phyloP scores from a whole-genome alignment of 2,329 filamentous ascomycete genomes.

The Nannizziopsis barbatae region DNA sequence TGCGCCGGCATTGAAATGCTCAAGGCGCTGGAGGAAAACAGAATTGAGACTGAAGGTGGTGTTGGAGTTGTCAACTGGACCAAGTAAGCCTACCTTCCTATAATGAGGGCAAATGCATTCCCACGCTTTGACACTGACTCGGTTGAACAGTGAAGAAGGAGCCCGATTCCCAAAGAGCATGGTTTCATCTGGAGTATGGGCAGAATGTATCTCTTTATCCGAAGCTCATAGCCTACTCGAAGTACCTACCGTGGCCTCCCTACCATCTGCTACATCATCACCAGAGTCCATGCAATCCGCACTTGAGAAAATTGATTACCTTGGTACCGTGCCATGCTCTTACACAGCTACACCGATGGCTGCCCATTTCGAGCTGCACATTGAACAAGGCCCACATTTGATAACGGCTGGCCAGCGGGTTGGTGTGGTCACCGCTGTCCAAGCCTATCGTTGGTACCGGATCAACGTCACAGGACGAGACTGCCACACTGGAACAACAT shows the following conservation, averaged over 20 bases:
- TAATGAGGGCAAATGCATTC: neutral
- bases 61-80: conserved; percentile 71
- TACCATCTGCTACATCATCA: conserved; percentile 40
- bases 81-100: conserved; percentile 38
- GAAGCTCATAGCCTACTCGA: conserved; percentile 52
- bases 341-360: conserved; percentile 54
- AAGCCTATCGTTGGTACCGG: conserved; percentile 65
- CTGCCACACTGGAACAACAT: conserved; percentile 64
- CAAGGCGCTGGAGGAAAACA: conserved; percentile 54
- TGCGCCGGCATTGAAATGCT: conserved; percentile 63
- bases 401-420: conserved; percentile 53
- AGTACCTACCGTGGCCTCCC: conserved; percentile 40
- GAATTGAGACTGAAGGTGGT: conserved; percentile 57
- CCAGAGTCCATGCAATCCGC: conserved; percentile 56
- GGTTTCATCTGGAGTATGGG: conserved; percentile 66
- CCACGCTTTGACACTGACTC: neutral
- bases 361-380: conserved; percentile 74
- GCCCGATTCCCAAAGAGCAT: conserved; percentile 68
- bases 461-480: conserved; percentile 56
- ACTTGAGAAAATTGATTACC: conserved; percentile 59
- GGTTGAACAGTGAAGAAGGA: conserved; percentile 57
- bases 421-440: conserved; percentile 60
- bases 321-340: conserved; percentile 48
- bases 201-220: conserved; percentile 52
- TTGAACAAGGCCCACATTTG: conserved; percentile 70